Conservation (phyloP, 1,284 basidiomycete genomes). For the Meira miltonrushii region DNA sequence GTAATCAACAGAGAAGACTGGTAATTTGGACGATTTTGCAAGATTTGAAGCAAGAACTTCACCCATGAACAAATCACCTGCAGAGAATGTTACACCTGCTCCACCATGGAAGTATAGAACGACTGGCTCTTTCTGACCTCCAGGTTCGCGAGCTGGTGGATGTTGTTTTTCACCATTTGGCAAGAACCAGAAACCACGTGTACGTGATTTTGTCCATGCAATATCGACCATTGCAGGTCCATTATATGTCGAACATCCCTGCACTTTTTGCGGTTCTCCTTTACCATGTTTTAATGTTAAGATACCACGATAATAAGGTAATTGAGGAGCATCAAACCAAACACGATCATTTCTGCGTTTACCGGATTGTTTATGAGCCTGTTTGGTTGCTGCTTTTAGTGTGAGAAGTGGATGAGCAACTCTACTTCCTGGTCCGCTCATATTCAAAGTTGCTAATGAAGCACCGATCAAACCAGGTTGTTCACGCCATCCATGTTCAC, state of each 20-base stretch:
- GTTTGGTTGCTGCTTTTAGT: constrained; percentile 28
- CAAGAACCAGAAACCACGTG: constrained; percentile 46
- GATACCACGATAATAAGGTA: constrained; percentile 40
- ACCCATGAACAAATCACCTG: constrained; percentile 47
- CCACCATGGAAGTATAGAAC: constrained; percentile 49
- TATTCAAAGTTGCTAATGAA: constrained; percentile 30
- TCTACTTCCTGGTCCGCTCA: constrained; percentile 39
- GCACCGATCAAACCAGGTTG: constrained; percentile 29
- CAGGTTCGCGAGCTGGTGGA: constrained; percentile 14
- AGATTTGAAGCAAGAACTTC: constrained; percentile 35
- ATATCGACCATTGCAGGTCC: constrained; percentile 45
- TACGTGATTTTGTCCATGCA: constrained; percentile 40
- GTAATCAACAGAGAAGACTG: constrained; percentile 50
- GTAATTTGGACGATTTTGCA: constrained; percentile 28
- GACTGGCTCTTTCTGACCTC: constrained; percentile 23
- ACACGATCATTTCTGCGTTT: constrained; percentile 32
- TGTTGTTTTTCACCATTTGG: constrained; percentile 19
- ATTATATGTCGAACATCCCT: constrained; percentile 22
- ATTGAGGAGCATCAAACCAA: constrained; percentile 43
- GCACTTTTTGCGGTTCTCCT: constrained; percentile 16
- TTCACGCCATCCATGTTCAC: constrained; percentile 42
- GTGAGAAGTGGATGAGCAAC: constrained; percentile 27
- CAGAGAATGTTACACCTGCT: constrained; percentile 45
- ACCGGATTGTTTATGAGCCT: constrained; percentile 14
- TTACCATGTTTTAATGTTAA: constrained; percentile 32